These are phyloP conservation scores for Shiraia sp. DNA, from an alignment of 2,329 filamentous ascomycete species.

Conservation along the genomic window DNA sequence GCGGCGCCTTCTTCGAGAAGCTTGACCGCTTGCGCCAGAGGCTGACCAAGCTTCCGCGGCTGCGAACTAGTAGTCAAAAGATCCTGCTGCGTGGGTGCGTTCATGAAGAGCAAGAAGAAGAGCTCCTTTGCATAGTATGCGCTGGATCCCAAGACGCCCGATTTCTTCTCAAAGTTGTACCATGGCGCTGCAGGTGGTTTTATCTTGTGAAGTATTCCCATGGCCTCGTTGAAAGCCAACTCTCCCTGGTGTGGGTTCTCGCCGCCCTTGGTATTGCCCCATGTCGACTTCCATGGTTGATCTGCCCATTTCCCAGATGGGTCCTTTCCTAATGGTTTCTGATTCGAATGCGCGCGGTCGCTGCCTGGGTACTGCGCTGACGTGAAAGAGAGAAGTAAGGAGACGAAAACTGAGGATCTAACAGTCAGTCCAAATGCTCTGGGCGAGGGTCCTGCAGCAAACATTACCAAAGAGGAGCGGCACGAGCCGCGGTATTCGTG, in stretches of 20 bases:
- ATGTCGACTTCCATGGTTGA: constrained; percentile 25
- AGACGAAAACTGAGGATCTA: constrained; percentile 34
- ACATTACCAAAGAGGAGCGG: constrained; percentile 41
- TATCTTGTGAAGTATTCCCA: constrained; percentile 46
- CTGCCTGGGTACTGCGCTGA: constrained; percentile 29
- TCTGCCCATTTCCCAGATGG: constrained; percentile 16
- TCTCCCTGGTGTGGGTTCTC: constrained; percentile 21
- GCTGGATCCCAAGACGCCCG: constrained; percentile 60
- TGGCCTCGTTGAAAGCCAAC: constrained; percentile 45
- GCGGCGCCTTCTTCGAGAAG: constrained; percentile 63
- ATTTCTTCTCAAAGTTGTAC: constrained; percentile 54
- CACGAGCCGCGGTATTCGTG: constrained; percentile 40
- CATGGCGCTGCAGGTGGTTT: constrained; percentile 46
- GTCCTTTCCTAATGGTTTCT: constrained; percentile 30
- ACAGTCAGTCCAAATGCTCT: constrained; percentile 23
- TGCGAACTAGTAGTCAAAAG: constrained; percentile 44
- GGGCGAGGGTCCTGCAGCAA: constrained; percentile 4
- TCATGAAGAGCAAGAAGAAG: constrained; percentile 68
- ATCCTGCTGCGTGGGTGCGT: constrained; percentile 57
- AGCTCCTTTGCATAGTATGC: constrained; percentile 65
- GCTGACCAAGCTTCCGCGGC: constrained; percentile 52
- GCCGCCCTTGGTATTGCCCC: constrained; percentile 18
- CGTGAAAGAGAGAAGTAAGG: constrained; percentile 29
- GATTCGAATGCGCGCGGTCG: constrained; percentile 23
- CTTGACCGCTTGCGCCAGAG: constrained; percentile 61